phyloP scores from a whole-genome alignment of 768 basidiomycete genomes.

The Mycena pura region DNA sequence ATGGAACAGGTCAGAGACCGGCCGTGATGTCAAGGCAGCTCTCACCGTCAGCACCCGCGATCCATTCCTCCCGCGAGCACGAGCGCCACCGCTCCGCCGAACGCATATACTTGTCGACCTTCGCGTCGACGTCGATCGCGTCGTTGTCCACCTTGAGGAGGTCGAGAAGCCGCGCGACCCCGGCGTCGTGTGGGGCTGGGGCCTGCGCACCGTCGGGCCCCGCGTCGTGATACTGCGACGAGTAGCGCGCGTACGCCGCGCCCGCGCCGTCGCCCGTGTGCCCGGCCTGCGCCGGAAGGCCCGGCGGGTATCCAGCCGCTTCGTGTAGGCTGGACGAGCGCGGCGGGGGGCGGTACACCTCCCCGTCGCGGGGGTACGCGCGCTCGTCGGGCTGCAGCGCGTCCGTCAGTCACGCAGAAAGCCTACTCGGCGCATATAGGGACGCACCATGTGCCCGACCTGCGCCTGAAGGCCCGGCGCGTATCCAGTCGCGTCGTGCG shows the following conservation, averaged over 20 bases:
- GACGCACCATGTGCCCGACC: background rate
- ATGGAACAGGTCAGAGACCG: background rate
- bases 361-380: background rate
- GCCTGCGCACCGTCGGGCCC: background rate
- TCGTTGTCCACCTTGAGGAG: conserved; percentile 8
- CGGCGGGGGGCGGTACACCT: conserved; percentile 12
- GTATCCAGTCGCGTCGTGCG: conserved; percentile 12
- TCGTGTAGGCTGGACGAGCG: conserved; percentile 18
- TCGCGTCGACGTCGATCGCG: conserved; percentile 35
- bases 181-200: background rate
- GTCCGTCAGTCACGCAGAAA: too few species aligned
- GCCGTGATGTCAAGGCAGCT: background rate
- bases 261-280: background rate
- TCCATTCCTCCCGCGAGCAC: conserved; percentile 61
- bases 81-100: conserved; percentile 54
- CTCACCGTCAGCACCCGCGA: conserved; percentile 58
- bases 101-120: conserved; percentile 52
- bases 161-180: conserved; percentile 1
- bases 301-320: conserved; percentile 4
- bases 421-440: background rate
- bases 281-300: conserved; percentile 1
- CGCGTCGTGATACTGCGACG: too few species aligned
- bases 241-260: background rate
- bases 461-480: conserved; percentile 6
- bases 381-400: background rate